Evolutionary conservation across 2,329 filamentous ascomycete genomes (phyloP).

Genomic region (Aspergillus quadrilineatus): DNA sequence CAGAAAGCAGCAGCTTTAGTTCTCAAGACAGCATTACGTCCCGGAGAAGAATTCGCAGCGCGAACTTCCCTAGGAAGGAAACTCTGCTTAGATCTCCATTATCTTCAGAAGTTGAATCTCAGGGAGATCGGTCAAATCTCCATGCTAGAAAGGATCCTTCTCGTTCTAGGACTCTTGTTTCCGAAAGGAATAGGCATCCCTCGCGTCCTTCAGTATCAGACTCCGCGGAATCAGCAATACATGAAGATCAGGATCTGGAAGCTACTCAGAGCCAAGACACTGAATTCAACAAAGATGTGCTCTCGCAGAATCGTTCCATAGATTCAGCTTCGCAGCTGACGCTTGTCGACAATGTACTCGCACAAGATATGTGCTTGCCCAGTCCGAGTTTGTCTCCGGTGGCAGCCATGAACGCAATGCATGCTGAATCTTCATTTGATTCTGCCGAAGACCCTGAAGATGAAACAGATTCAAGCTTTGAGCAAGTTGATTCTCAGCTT

Average conservation of each 20-base stretch:
- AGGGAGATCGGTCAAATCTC: slow-evolving; percentile 18
- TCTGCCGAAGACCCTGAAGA: slow-evolving; percentile 40
- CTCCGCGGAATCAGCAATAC: slow-evolving; percentile 8
- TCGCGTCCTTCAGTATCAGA: slow-evolving; percentile 16
- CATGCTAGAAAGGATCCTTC: slow-evolving; percentile 21
- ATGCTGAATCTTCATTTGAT: slow-evolving; percentile 45
- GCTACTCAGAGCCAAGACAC: slow-evolving; percentile 24
- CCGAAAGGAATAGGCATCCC: slow-evolving; percentile 19
- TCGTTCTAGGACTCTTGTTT: slow-evolving; percentile 15
- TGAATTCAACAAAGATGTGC: slow-evolving; percentile 24
- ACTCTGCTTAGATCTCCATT: slow-evolving; percentile 33
- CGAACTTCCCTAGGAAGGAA: slow-evolving; percentile 33
- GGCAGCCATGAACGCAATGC: slow-evolving; percentile 67
- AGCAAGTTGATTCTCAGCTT: slow-evolving; percentile 34
- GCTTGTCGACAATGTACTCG: slow-evolving; percentile 66
- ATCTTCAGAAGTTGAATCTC: slow-evolving; percentile 31
- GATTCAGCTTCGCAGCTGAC: slow-evolving; percentile 39
- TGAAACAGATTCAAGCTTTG: slow-evolving; percentile 46
- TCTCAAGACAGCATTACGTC: slow-evolving; percentile 27
- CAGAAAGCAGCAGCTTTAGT: slow-evolving; percentile 34
- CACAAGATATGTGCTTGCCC: slow-evolving; percentile 87
- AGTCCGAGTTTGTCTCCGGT: slow-evolving; percentile 91
- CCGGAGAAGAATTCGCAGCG: slow-evolving; percentile 34
- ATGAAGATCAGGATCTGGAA: slow-evolving; percentile 8
- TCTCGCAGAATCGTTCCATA: slow-evolving; percentile 20